Evolutionary conservation across 441 rosid genomes (phyloP), one percentile per base, ranked within the genome.

Genomic region (Pelargonium myrrhifolium): DNA sequence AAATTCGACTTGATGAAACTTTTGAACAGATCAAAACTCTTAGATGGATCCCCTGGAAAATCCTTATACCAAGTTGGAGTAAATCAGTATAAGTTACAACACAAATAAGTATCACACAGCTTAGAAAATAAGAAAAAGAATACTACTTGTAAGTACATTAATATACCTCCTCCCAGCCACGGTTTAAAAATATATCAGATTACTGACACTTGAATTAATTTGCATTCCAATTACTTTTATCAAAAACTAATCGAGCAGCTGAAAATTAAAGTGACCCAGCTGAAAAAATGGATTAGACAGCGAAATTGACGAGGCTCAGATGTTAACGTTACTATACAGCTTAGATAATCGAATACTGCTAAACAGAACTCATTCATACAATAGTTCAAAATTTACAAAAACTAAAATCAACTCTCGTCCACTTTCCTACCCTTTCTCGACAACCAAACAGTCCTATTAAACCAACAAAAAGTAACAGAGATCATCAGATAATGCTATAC

Each of bases 21-120:
- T 78, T 79, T 86, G 71, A 93, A 87, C 69, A 71, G 76, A 58
- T 77, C 66, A 65, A 89, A 85, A 74, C 88, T 83, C 35, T 93
- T 93, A 70, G 83, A 83, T 45, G 89, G 93, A 72, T 93, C 99
- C 66, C 80, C 76, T 0, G 96, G 97, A 69, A 93, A 85, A 83
- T 88, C 95, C 96, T 89, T 87, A 67, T 68, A 65, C 66, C 64
- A 65, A 72, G 64, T 64, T 64, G 12, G 6, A 63, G n/a, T 1
- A 40, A 24, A 69, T 78, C 22, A 82, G 63, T 47, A 47, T 12
- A 31, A 47, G 17, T 47, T 47, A n/a, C 0, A 15, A 5, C 55
- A n/a, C 14, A 47, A 47, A 47, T 11, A 47, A 4, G 20, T 12
- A n/a, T 47, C 55, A 47, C 4, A 12, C 18, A n/a, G 8, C 15